These are phyloP conservation scores for Lentithecium fluviatile DNA, from an alignment of 495 filamentous ascomycete genomes.

Conservation along the genomic window DNA sequence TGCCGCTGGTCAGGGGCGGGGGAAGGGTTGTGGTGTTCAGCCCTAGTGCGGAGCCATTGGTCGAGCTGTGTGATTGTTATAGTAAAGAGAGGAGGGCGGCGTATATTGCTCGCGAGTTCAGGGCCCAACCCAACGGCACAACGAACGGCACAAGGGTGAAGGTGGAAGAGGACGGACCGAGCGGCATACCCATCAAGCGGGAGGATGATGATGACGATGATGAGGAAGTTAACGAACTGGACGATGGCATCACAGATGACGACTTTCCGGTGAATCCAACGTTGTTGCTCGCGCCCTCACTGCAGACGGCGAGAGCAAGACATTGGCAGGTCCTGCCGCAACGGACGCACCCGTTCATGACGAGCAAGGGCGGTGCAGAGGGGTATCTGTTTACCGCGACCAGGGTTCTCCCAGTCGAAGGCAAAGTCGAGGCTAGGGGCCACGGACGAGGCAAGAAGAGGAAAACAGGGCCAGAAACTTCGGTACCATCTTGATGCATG, in stretches of 20 bases:
- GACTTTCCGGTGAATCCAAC: conserved; percentile 81
- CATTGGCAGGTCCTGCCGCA: conserved; percentile 90
- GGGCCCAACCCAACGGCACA: conserved; percentile 5
- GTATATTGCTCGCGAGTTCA: conserved; percentile 50
- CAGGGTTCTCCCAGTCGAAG: conserved; percentile 73
- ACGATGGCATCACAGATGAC: conserved; percentile 42
- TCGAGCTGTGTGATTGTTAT: conserved; percentile 74
- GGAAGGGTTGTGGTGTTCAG: conserved; percentile 83
- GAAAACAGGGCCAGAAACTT: conserved; percentile 47
- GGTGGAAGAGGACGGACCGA: neutral
- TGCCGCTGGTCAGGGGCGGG: conserved; percentile 79
- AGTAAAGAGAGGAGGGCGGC: conserved; percentile 71
- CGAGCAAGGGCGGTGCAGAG: conserved; percentile 78
- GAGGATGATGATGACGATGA: neutral
- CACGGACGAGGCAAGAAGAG: conserved; percentile 57
- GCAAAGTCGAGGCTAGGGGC: conserved; percentile 77
- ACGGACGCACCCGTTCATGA: conserved; percentile 93
- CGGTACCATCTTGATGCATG: conserved; percentile 10
- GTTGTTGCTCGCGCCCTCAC: conserved; percentile 69
- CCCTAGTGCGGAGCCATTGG: conserved; percentile 72
- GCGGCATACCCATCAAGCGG: too few species aligned
- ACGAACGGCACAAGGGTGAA: conserved; percentile 25
- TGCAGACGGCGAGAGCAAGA: conserved; percentile 73
- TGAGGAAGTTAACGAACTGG: conserved; percentile 6
- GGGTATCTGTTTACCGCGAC: conserved; percentile 86